Conservation (phyloP, 106 monocot genomes). For the Acanthochlamys bracteata region DNA sequence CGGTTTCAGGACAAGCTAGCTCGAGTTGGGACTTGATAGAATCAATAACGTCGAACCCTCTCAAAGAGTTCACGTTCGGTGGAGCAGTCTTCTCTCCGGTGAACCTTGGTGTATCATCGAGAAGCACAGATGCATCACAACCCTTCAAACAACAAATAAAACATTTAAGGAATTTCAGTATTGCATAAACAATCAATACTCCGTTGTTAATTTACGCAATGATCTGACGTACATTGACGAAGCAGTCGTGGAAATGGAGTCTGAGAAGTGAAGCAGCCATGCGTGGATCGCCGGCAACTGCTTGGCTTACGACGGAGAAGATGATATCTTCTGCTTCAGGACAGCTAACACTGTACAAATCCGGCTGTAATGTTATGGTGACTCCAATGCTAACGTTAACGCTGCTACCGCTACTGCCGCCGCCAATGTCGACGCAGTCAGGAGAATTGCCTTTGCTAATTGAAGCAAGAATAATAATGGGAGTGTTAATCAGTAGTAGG, state of each 20-base stretch:
- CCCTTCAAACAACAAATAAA: constrained; percentile 35
- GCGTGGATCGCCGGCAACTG: constrained; percentile 41
- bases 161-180: not conserved
- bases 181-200: too few species aligned
- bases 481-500: too few species aligned
- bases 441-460: too few species aligned
- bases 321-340: constrained; percentile 61
- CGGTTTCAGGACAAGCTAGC: constrained; percentile 49
- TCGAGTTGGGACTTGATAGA: constrained; percentile 69
- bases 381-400: not conserved
- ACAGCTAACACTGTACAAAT: constrained; percentile 40
- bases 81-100: constrained; percentile 66
- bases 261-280: constrained; percentile 96
- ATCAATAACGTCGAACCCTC: constrained; percentile 89
- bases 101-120: constrained; percentile 46
- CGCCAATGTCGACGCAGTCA: constrained; percentile 31
- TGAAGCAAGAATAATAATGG: too few species aligned
- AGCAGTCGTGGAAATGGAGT: constrained; percentile 95
- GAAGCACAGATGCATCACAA: constrained; percentile 75
- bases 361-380: constrained; percentile 1
- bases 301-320: constrained; percentile 33
- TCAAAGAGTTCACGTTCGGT: constrained; percentile 72
- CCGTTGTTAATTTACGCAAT: not conserved
- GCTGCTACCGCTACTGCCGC: not conserved
- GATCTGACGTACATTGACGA: constrained; percentile 44